Percentiles rank a stretch among this genome's conserved stretches.
Evolutionary conservation across 2,329 filamentous ascomycete species (phyloP).

Genomic region (Shiraia bambusicola): DNA sequence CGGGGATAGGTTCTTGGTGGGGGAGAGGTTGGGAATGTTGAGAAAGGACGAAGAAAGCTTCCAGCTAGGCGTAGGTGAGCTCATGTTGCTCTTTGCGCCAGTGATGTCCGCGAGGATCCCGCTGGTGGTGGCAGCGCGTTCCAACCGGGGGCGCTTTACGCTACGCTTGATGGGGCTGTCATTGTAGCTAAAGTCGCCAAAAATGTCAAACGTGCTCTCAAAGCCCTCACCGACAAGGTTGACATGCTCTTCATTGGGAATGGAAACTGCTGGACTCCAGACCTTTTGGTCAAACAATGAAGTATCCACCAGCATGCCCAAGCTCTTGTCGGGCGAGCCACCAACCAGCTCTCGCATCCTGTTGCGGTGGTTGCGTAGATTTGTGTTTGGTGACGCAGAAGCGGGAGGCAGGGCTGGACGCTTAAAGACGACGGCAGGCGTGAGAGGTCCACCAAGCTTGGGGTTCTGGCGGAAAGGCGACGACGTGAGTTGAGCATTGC

Average conservation of each 20-base stretch:
- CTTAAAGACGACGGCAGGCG: slow-evolving; percentile 81
- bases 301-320: slow-evolving; percentile 55
- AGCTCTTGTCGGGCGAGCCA: slow-evolving; percentile 69
- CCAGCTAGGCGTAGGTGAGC: slow-evolving; percentile 39
- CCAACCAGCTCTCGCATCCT: slow-evolving; percentile 74
- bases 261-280: slow-evolving; percentile 68
- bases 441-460: slow-evolving; percentile 60
- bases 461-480: slow-evolving; percentile 45
- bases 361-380: slow-evolving; percentile 83
- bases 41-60: slow-evolving; percentile 40
- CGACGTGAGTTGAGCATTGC: slow-evolving; percentile 37
- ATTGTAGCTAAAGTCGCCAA: slow-evolving; percentile 52
- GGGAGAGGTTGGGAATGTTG: slow-evolving; percentile 41
- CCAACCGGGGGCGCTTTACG: slow-evolving; percentile 60
- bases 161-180: slow-evolving; percentile 67
- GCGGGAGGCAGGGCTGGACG: slow-evolving; percentile 63
- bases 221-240: slow-evolving; percentile 54
- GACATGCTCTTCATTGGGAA: slow-evolving; percentile 60
- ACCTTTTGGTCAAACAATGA: slow-evolving; percentile 44
- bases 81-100: slow-evolving; percentile 53
- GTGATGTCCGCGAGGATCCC: slow-evolving; percentile 64
- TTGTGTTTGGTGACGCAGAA: slow-evolving; percentile 90
- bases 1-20: slow-evolving; percentile 32
- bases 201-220: slow-evolving; percentile 63
- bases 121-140: slow-evolving; percentile 63